Evolutionary conservation across 2,329 filamentous ascomycete species (phyloP).

Genomic region (Dactylonectria estremocensis): DNA sequence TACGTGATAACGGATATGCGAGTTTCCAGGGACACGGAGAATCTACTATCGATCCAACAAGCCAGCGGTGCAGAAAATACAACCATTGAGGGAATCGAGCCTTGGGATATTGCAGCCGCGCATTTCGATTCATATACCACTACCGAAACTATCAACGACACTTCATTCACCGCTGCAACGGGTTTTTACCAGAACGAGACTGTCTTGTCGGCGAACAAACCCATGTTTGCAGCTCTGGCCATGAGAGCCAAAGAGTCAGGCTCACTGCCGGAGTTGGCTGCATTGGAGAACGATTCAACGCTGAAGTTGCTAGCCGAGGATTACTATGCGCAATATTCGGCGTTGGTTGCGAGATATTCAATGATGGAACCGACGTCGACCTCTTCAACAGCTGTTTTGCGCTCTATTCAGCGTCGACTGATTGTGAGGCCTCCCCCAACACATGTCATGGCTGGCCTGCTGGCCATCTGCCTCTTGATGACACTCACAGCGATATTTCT

Average conservation of each 20-base stretch:
- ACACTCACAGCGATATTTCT: slow-evolving; percentile 35
- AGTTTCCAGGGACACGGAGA: slow-evolving; percentile 38
- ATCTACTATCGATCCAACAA: slow-evolving; percentile 30
- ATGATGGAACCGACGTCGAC: slow-evolving; percentile 47
- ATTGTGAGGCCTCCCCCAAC: slow-evolving; percentile 49
- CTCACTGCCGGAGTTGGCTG: slow-evolving; percentile 38
- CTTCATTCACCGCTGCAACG: slow-evolving; percentile 17
- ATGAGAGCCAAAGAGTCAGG: slow-evolving; percentile 43
- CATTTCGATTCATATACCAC: slow-evolving; percentile 41
- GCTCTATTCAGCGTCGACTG: slow-evolving; percentile 50
- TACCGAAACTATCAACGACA: slow-evolving; percentile 3
- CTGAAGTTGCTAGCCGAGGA: slow-evolving; percentile 47
- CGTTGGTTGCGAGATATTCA: slow-evolving; percentile 51
- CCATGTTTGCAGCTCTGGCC: slow-evolving; percentile 53
- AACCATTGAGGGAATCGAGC: slow-evolving; percentile 38
- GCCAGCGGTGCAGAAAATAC: slow-evolving; percentile 29
- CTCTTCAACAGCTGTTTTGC: slow-evolving; percentile 43
- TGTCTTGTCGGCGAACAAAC: slow-evolving; percentile 50
- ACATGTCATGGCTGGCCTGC: slow-evolving; percentile 50
- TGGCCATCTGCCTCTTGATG: slow-evolving; percentile 48
- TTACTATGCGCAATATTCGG: slow-evolving; percentile 55
- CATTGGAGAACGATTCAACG: slow-evolving; percentile 43
- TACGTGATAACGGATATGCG: slow-evolving; percentile 38
- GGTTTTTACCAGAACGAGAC: slow-evolving; percentile 42
- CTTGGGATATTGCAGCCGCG: slow-evolving; percentile 40